These are phyloP conservation scores for Kwoniella sp. DNA, from an alignment of 768 basidiomycete genomes.

Conservation along the genomic window DNA sequence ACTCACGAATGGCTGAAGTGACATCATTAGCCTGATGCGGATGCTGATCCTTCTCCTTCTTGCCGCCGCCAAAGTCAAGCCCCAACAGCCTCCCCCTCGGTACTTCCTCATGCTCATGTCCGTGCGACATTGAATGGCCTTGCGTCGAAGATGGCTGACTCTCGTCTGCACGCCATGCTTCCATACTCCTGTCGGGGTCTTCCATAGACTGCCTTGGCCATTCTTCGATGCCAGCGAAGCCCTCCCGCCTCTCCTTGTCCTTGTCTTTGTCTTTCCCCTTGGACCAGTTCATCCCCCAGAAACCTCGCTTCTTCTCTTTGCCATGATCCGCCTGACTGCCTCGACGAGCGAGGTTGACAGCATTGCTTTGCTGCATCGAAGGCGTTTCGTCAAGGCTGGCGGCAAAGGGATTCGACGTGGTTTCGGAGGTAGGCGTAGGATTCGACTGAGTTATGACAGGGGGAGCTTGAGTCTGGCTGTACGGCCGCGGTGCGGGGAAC, in stretches of 20 bases:
- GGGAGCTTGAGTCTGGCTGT: background rate
- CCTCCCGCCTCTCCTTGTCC: slow-evolving; percentile 9
- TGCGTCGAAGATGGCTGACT: slow-evolving; percentile 20
- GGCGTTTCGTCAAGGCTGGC: no score
- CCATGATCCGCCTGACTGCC: slow-evolving; percentile 21
- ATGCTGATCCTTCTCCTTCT: slow-evolving; percentile 6
- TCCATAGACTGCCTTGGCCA: slow-evolving; percentile 7
- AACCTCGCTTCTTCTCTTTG: slow-evolving; percentile 38
- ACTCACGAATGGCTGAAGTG: slow-evolving; percentile 40
- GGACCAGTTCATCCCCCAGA: slow-evolving; percentile 32
- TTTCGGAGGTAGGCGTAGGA: background rate
- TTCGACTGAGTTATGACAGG: background rate
- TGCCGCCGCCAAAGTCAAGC: slow-evolving; percentile 11
- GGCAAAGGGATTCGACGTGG: background rate
- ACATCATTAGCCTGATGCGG: slow-evolving; percentile 21
- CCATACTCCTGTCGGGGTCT: slow-evolving; percentile 13
- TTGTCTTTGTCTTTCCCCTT: slow-evolving; percentile 19
- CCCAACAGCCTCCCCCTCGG: slow-evolving; percentile 13
- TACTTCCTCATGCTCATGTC: slow-evolving; percentile 16
- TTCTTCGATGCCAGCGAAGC: background rate
- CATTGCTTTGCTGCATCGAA: slow-evolving; percentile 3
- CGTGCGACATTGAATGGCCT: slow-evolving; percentile 31
- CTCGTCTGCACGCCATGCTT: slow-evolving; percentile 23
- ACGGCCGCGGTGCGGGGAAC: slow-evolving; percentile 28
- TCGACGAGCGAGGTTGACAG: slow-evolving; percentile 4